Evolutionary conservation across 768 basidiomycete genomes (phyloP).

Genomic region (Panaeolus cyanescens): DNA sequence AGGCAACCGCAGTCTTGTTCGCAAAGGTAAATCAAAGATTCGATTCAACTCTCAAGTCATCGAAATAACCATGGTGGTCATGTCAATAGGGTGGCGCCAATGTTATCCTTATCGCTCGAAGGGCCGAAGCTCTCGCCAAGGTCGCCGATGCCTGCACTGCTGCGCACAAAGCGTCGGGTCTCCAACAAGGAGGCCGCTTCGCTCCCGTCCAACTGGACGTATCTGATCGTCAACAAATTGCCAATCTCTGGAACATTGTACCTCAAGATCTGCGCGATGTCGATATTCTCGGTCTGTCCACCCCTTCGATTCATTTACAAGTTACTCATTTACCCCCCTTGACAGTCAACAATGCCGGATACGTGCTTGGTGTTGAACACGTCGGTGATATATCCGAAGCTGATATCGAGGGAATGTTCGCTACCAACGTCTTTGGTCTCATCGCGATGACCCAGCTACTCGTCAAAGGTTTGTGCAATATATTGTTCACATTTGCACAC

Average conservation of each 20-base stretch:
- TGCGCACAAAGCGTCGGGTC: conserved; percentile 73
- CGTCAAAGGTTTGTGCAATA: conserved; percentile 47
- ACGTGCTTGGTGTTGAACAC: conserved; percentile 84
- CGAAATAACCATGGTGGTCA: background rate
- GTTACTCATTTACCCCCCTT: background rate
- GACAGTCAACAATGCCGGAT: conserved; percentile 77
- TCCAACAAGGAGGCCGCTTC: conserved; percentile 79
- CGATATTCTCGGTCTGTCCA: conserved; percentile 76
- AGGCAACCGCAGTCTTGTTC: conserved; percentile 89
- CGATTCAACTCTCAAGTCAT: background rate
- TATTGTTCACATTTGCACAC: background rate
- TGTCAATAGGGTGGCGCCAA: conserved; percentile 76
- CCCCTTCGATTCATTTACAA: background rate
- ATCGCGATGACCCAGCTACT: conserved; percentile 82
- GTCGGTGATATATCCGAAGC: conserved; percentile 79
- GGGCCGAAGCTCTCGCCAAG: conserved; percentile 69
- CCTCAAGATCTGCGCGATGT: conserved; percentile 70
- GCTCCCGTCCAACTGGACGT: conserved; percentile 76
- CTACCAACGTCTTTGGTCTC: conserved; percentile 82
- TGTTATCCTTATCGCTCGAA: conserved; percentile 81
- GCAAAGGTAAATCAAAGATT: conserved; percentile 63
- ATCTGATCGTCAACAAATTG: conserved; percentile 72
- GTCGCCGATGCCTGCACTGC: conserved; percentile 67
- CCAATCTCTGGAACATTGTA: conserved; percentile 68
- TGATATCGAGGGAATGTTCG: conserved; percentile 84